Percentiles rank a stretch among this genome's conserved stretches.
Evolutionary conservation across 169 alveolate genomes (phyloP).

Genomic region (Plasmodium gonderi): DNA sequence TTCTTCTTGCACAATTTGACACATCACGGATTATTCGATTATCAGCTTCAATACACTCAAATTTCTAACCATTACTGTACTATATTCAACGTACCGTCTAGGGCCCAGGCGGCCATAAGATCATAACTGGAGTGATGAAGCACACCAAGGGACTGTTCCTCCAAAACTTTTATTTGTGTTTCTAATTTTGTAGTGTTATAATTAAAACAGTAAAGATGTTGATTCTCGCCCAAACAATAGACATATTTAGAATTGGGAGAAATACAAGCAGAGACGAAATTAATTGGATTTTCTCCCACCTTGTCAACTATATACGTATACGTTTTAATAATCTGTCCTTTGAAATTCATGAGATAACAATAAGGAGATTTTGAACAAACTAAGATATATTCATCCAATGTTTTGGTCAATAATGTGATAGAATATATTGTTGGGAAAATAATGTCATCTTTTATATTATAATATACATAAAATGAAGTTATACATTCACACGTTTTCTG

Average conservation of each 20-base stretch:
- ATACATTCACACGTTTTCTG: conserved; percentile 80
- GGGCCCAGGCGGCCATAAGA: conserved; percentile 72
- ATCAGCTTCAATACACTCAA: background rate
- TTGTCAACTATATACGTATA: conserved; percentile 69
- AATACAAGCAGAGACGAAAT: conserved; percentile 48
- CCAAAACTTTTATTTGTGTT: conserved; percentile 73
- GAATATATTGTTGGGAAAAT: conserved; percentile 21
- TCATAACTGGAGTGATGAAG: conserved; percentile 34
- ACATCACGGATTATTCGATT: too few relatives aligned
- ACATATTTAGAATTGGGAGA: conserved; percentile 81
- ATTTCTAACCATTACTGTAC: conserved; percentile 9
- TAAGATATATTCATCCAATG: conserved; percentile 77
- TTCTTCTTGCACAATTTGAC: background rate
- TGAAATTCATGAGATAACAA: conserved; percentile 78
- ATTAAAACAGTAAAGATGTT: conserved; percentile 81
- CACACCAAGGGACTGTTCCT: conserved; percentile 49
- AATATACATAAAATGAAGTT: conserved; percentile 80
- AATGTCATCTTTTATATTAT: conserved; percentile 59
- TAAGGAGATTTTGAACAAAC: conserved; percentile 83
- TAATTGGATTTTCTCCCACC: conserved; percentile 22
- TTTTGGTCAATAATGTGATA: conserved; percentile 61
- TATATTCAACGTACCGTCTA: conserved; percentile 55
- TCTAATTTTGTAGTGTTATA: conserved; percentile 74
- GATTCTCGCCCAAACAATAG: conserved; percentile 82
- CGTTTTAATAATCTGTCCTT: conserved; percentile 79